Evolutionary conservation across 371 early-diverging fungal genomes (phyloP).

Genomic region (Mucor ambiguus): DNA sequence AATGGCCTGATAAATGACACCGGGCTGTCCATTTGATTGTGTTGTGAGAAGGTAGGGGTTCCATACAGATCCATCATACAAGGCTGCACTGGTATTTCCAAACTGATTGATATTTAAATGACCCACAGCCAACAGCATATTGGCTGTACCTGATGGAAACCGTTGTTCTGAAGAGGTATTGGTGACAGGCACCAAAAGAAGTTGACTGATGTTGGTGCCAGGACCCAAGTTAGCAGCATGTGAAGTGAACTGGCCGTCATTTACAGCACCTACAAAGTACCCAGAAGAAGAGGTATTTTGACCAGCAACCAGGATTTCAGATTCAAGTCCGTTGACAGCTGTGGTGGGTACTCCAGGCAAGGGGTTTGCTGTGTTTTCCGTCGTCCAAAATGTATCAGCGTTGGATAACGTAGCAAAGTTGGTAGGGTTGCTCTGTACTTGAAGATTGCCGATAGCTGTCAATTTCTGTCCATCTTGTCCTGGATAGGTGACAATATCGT

Average conservation of each 20-base stretch:
- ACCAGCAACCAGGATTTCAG: constrained; percentile 1
- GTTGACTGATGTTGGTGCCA: constrained; percentile 21
- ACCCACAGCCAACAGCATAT: constrained; percentile 54
- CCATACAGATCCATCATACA: constrained; percentile 66
- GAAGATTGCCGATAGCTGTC: constrained; percentile 11
- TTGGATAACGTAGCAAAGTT: constrained; percentile 3
- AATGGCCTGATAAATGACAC: constrained; percentile 30
- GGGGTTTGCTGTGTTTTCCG: no score
- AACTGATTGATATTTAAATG: constrained; percentile 43
- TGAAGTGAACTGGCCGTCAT: constrained; percentile 1
- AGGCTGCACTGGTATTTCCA: constrained; percentile 60
- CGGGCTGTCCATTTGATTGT: constrained; percentile 29
- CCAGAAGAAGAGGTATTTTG: not conserved
- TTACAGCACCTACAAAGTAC: constrained; percentile 7
- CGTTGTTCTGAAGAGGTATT: constrained; percentile 16
- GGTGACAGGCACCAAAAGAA: constrained; percentile 39
- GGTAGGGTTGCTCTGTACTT: not conserved
- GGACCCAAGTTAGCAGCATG: not conserved
- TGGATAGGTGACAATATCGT: constrained; percentile 31
- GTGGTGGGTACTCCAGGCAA: constrained; percentile 8
- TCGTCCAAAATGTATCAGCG: not conserved
- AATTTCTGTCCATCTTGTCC: not conserved
- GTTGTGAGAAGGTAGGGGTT: constrained; percentile 62
- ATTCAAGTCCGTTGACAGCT: not conserved
- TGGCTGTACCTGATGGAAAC: constrained; percentile 31